Evolutionary conservation across 192 early-diverging fungal species (phyloP).

Genomic region (Gamsiella multidivaricata): DNA sequence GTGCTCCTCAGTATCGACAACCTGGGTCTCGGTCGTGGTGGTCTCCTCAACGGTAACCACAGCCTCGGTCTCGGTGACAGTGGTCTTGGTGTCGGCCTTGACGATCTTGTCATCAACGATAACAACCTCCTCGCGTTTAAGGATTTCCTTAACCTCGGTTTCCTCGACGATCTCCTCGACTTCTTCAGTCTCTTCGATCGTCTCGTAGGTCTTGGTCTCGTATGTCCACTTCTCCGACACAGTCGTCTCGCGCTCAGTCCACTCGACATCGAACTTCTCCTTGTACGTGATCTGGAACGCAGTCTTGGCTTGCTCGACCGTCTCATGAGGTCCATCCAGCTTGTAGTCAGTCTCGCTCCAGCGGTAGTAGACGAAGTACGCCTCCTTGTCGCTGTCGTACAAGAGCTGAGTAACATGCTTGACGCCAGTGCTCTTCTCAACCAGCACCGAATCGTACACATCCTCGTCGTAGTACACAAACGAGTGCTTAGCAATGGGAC

Average conservation of each 20-base stretch:
- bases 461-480: constrained; percentile 37
- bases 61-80: not conserved
- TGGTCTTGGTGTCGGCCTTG: not conserved
- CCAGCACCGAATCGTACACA: constrained; percentile 24
- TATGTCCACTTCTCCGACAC: constrained; percentile 12
- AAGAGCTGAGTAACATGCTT: constrained; percentile 28
- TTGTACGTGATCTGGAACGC: constrained; percentile 27
- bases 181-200: constrained; percentile 19
- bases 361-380: constrained; percentile 34
- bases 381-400: constrained; percentile 7
- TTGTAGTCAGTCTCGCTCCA: constrained; percentile 29
- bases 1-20: too few relatives aligned
- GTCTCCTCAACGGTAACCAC: constrained; percentile 14
- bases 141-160: constrained; percentile 1
- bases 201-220: constrained; percentile 24
- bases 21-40: too few relatives aligned
- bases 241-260: constrained; percentile 20
- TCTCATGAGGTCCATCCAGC: constrained; percentile 27
- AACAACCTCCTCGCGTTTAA: constrained; percentile 11
- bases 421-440: constrained; percentile 25
- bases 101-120: not conserved
- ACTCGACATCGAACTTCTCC: constrained; percentile 24
- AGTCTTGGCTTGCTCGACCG: constrained; percentile 20
- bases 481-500: constrained; percentile 19
- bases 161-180: constrained; percentile 24